These are phyloP conservation scores for Leucocoprinus birnbaumii DNA, from an alignment of 768 basidiomycete species.

Conservation along the genomic window DNA sequence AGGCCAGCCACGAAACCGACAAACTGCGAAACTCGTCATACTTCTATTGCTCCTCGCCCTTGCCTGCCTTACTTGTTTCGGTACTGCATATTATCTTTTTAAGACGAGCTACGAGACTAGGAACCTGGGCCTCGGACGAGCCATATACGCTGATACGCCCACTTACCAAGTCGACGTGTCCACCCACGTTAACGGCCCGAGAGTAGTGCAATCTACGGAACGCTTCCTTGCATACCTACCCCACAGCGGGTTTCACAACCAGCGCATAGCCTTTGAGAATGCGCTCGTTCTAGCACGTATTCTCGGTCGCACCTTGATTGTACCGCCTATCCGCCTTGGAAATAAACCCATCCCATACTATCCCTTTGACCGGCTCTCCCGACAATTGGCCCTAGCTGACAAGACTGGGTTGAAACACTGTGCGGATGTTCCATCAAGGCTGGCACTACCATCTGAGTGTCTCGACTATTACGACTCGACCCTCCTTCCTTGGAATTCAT, in stretches of 20 bases:
- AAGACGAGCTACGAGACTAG: slow-evolving; percentile 53
- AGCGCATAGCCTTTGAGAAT: slow-evolving; percentile 85
- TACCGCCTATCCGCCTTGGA: slow-evolving; percentile 75
- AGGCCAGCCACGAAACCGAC: slow-evolving; percentile 16
- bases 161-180: slow-evolving; percentile 20
- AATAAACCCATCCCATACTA: slow-evolving; percentile 57
- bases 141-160: slow-evolving; percentile 26
- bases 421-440: slow-evolving; percentile 26
- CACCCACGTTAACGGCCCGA: slow-evolving; percentile 16
- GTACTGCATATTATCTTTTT: slow-evolving; percentile 61
- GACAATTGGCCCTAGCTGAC: slow-evolving; percentile 41
- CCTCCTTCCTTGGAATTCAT: slow-evolving; percentile 65
- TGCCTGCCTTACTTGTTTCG: slow-evolving; percentile 52
- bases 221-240: slow-evolving; percentile 73
- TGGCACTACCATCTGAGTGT: slow-evolving; percentile 53
- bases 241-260: slow-evolving; percentile 84
- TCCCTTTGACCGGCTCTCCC: slow-evolving; percentile 46
- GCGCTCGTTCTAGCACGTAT: slow-evolving; percentile 68
- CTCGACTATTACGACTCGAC: slow-evolving; percentile 59
- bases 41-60: slow-evolving; percentile 45
- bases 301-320: slow-evolving; percentile 73
- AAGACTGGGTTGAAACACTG: slow-evolving; percentile 57
- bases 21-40: slow-evolving; percentile 30
- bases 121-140: slow-evolving; percentile 14
- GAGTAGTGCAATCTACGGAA: slow-evolving; percentile 22